Evolutionary conservation across 257 asterid genomes (phyloP).

Genomic region (Ballota nigra): DNA sequence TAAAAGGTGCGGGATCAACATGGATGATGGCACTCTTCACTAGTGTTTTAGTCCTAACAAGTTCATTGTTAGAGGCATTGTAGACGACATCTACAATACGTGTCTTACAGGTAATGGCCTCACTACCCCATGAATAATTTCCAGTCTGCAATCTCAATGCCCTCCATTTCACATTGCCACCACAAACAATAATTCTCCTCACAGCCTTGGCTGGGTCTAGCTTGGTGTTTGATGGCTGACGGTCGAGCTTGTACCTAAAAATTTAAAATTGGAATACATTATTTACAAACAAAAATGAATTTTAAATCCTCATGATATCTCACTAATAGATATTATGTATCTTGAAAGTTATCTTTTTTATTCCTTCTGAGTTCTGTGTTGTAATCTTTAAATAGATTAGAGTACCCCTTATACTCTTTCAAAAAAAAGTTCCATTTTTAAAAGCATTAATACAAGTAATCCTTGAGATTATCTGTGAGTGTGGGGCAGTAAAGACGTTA

Average conservation of each 20-base stretch:
- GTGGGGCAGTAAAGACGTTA: not conserved
- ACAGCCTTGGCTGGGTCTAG: constrained; percentile 35
- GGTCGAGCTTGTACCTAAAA: constrained; percentile 41
- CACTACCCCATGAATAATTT: constrained; percentile 53
- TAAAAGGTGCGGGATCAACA: constrained; percentile 48
- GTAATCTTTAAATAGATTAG: no score
- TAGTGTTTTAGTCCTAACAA: constrained; percentile 46
- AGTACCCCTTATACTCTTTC: no score
- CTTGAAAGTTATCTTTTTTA: not conserved
- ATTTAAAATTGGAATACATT: not conserved
- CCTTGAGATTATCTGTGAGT: not conserved
- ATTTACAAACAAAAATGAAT: not conserved
- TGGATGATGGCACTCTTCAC: constrained; percentile 46
- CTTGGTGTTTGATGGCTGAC: constrained; percentile 48
- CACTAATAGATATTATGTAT: no score
- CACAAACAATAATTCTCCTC: constrained; percentile 45
- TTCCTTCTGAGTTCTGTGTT: no score
- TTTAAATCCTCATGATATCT: not conserved
- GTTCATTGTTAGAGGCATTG: constrained; percentile 49
- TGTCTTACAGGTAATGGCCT: constrained; percentile 42
- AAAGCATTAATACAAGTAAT: not conserved
- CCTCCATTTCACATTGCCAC: constrained; percentile 56
- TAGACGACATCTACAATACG: constrained; percentile 44
- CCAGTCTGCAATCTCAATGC: constrained; percentile 49
- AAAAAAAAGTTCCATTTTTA: no score